These are phyloP conservation scores for Neonectria neomacrospora DNA, from an alignment of 2,329 filamentous ascomycete genomes.

Conservation along the genomic window DNA sequence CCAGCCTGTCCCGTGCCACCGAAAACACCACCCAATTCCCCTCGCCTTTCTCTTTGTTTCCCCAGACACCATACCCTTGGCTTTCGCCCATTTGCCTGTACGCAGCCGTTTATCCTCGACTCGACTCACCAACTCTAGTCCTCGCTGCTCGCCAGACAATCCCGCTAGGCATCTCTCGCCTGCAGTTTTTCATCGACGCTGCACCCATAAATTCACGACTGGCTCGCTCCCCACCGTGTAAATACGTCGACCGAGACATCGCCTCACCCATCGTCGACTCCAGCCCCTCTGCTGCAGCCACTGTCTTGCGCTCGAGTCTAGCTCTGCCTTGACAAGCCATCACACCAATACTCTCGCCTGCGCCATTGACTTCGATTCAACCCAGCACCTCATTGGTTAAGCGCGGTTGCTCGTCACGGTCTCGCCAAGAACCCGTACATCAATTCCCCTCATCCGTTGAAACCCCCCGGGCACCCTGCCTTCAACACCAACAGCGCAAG, in stretches of 20 bases:
- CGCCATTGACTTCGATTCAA: slow-evolving; percentile 35
- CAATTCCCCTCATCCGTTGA: slow-evolving; percentile 45
- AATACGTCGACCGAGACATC: slow-evolving; percentile 43
- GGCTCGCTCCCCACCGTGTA: slow-evolving; percentile 38
- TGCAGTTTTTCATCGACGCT: slow-evolving; percentile 26
- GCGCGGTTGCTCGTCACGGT: slow-evolving; percentile 52
- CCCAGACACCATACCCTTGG: slow-evolving; percentile 45
- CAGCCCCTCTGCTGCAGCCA: slow-evolving; percentile 33
- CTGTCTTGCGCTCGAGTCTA: slow-evolving; percentile 37
- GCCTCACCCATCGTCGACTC: slow-evolving; percentile 34
- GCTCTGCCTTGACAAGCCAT: slow-evolving; percentile 27
- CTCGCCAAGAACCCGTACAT: slow-evolving; percentile 43
- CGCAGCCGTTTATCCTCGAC: slow-evolving; percentile 38
- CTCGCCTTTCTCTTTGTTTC: slow-evolving; percentile 48
- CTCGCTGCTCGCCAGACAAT: slow-evolving; percentile 27
- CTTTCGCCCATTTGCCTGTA: slow-evolving; percentile 40
- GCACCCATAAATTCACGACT: slow-evolving; percentile 38
- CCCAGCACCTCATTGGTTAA: slow-evolving; percentile 31
- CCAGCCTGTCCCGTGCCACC: slow-evolving; percentile 47
- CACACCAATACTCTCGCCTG: slow-evolving; percentile 20
- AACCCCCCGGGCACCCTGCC: slow-evolving; percentile 38
- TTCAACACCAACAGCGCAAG: slow-evolving; percentile 42
- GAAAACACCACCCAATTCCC: slow-evolving; percentile 45
- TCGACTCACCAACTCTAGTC: slow-evolving; percentile 41
- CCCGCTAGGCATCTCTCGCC: slow-evolving; percentile 22